These are phyloP conservation scores for Magnaporthiopsis rhizophila DNA, from an alignment of 2,329 filamentous ascomycete species.

Conservation along the genomic window DNA sequence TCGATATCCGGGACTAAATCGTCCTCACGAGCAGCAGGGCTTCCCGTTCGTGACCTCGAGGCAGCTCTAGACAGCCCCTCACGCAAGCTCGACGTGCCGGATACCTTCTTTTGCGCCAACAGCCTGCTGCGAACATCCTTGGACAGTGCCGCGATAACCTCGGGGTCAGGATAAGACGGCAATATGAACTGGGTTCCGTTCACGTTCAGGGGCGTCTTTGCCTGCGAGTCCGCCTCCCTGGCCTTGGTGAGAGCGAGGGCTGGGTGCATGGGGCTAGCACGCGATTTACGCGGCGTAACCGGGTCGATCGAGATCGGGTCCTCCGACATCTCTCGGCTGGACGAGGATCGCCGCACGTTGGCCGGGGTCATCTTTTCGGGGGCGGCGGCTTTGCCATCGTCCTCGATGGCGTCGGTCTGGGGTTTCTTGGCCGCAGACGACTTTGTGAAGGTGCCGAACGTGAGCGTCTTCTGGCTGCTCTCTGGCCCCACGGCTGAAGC, in stretches of 20 bases:
- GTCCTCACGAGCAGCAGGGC: slow-evolving; percentile 20
- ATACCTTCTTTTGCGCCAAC: slow-evolving; percentile 44
- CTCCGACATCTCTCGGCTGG: slow-evolving; percentile 11
- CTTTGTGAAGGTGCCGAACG: slow-evolving; percentile 52
- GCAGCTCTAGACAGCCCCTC: slow-evolving; percentile 21
- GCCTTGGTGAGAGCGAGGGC: slow-evolving; percentile 43
- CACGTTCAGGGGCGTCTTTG: slow-evolving; percentile 66
- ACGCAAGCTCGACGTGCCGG: slow-evolving; percentile 16
- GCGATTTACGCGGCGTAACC: slow-evolving; percentile 44
- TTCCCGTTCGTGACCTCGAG: slow-evolving; percentile 31
- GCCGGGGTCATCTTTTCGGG: slow-evolving; percentile 5
- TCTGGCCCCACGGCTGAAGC: slow-evolving; percentile 43
- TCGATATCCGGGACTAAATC: slow-evolving; percentile 71
- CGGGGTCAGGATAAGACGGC: slow-evolving; percentile 72
- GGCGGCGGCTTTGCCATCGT: slow-evolving; percentile 26
- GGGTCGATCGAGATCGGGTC: slow-evolving; percentile 51
- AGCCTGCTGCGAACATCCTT: slow-evolving; percentile 73
- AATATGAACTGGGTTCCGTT: slow-evolving; percentile 88
- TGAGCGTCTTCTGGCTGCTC: slow-evolving; percentile 71
- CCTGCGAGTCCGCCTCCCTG: slow-evolving; percentile 41
- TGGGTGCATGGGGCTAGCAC: slow-evolving; percentile 35
- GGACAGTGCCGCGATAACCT: slow-evolving; percentile 77
- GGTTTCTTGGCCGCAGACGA: slow-evolving; percentile 19
- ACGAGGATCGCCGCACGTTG: neutral
- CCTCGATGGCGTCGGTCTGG: slow-evolving; percentile 44